Conservation (phyloP, 495 filamentous ascomycete species). For the Aspergillus asperescens region DNA sequence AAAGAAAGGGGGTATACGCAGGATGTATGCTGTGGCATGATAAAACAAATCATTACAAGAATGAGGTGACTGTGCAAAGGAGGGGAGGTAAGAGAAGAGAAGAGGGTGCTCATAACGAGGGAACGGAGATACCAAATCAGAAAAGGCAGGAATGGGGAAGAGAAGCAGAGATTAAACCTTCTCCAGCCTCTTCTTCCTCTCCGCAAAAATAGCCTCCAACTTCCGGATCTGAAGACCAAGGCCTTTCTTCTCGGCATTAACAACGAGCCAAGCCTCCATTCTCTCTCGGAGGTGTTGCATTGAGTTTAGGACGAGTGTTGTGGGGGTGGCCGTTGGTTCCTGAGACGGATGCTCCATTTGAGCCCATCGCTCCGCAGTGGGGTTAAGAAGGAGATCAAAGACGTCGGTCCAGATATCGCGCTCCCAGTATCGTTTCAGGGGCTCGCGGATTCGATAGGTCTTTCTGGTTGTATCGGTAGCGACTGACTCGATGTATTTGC, state of each 20-base stretch:
- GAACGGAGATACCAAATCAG: background rate
- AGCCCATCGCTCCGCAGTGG: constrained; percentile 44
- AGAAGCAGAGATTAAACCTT: constrained; percentile 14
- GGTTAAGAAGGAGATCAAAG: constrained; percentile 86
- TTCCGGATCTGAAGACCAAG: constrained; percentile 52
- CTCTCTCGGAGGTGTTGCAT: constrained; percentile 60
- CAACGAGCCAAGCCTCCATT: constrained; percentile 84
- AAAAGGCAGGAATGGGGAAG: background rate
- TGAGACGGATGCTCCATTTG: constrained; percentile 54
- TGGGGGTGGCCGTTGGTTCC: constrained; percentile 28
- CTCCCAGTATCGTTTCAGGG: constrained; percentile 91
- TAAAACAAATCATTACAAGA: constrained; percentile 4
- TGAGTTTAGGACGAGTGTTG: constrained; percentile 55
- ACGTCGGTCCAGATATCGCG: constrained; percentile 77
- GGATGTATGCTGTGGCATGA: background rate
- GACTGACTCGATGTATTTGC: constrained; percentile 85
- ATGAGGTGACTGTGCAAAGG: background rate
- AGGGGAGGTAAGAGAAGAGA: constrained; percentile 4
- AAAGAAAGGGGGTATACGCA: constrained; percentile 12
- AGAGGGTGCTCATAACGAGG: background rate
- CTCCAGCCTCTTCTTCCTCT: constrained; percentile 56
- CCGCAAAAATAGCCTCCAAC: constrained; percentile 63
- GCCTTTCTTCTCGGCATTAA: constrained; percentile 72
- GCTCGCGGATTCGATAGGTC: constrained; percentile 66
- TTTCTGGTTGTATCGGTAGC: constrained; percentile 46